phyloP scores from a whole-genome alignment of 2,329 filamentous ascomycete species.

The Fusarium sp. region DNA sequence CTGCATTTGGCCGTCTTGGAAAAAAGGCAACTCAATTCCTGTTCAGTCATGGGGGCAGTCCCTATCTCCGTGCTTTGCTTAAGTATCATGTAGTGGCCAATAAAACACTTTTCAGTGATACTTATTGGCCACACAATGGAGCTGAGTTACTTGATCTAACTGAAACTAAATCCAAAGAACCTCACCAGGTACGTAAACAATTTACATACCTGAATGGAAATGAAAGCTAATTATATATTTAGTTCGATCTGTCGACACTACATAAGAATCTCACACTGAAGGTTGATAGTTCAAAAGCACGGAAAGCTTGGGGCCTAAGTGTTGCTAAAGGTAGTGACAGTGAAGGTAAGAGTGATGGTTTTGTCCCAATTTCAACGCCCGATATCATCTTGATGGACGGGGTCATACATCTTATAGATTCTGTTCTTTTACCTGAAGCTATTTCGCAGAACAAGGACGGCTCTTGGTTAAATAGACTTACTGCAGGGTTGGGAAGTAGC shows the following conservation, averaged over 20 bases:
- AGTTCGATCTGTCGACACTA: slow-evolving; percentile 5
- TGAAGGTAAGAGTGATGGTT: background rate
- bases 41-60: slow-evolving; percentile 4
- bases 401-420: background rate
- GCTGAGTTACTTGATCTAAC: background rate
- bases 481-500: background rate
- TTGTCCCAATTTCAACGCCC: background rate
- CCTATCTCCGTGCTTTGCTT: slow-evolving; percentile 9
- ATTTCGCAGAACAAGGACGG: background rate
- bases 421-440: background rate
- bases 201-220: too few relatives aligned
- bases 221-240: background rate
- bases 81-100: slow-evolving; percentile 14
- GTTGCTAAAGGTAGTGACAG: background rate
- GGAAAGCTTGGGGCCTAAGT: background rate
- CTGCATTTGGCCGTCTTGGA: slow-evolving; percentile 8
- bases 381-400: slow-evolving; percentile 15
- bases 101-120: slow-evolving; percentile 3
- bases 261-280: background rate
- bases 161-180: background rate
- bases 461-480: background rate
- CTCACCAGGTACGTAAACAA: background rate
- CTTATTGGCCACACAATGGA: slow-evolving; percentile 6
- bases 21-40: background rate
- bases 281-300: background rate